Evolutionary conservation across 257 asterid genomes (phyloP).

Genomic region (Penstemon newberryi): DNA sequence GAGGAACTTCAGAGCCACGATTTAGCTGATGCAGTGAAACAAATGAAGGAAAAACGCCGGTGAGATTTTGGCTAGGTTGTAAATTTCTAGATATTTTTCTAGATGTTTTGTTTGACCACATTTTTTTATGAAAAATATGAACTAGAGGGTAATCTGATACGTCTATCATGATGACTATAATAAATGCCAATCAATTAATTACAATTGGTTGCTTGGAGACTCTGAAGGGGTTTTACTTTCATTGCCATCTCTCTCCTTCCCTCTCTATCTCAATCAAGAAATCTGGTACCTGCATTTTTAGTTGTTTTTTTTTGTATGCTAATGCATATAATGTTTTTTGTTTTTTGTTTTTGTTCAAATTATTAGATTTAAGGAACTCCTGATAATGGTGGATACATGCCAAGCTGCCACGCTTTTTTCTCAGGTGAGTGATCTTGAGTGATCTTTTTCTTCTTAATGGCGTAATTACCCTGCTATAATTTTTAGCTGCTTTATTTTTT

Average conservation of each 20-base stretch:
- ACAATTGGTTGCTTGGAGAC: slow-evolving; percentile 18
- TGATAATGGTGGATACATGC: slow-evolving; percentile 99
- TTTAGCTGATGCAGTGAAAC: slow-evolving; percentile 95
- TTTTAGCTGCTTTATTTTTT: not conserved
- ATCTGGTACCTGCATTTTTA: not conserved
- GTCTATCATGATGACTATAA: too few relatives aligned
- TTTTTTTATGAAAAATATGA: too few relatives aligned
- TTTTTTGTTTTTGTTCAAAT: slow-evolving; percentile 29
- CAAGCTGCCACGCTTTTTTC: slow-evolving; percentile 99
- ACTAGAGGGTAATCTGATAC: too few relatives aligned
- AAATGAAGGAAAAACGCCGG: slow-evolving; percentile 99
- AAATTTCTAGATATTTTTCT: not conserved
- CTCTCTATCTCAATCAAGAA: not conserved
- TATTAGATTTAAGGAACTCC: slow-evolving; percentile 89
- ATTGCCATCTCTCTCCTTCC: not conserved
- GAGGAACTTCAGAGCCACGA: slow-evolving; percentile 99
- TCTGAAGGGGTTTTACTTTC: slow-evolving; percentile 9
- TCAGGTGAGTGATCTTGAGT: slow-evolving; percentile 61
- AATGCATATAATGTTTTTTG: slow-evolving; percentile 2
- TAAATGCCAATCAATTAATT: too few relatives aligned
- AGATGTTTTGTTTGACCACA: too few relatives aligned
- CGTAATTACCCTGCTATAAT: slow-evolving; percentile 2
- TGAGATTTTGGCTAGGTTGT: slow-evolving; percentile 26
- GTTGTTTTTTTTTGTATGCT: slow-evolving; percentile 6
- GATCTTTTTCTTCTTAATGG: slow-evolving; percentile 17